Evolutionary conservation across 1,284 basidiomycete species (phyloP).

Genomic region (Heliocybe sulcata): DNA sequence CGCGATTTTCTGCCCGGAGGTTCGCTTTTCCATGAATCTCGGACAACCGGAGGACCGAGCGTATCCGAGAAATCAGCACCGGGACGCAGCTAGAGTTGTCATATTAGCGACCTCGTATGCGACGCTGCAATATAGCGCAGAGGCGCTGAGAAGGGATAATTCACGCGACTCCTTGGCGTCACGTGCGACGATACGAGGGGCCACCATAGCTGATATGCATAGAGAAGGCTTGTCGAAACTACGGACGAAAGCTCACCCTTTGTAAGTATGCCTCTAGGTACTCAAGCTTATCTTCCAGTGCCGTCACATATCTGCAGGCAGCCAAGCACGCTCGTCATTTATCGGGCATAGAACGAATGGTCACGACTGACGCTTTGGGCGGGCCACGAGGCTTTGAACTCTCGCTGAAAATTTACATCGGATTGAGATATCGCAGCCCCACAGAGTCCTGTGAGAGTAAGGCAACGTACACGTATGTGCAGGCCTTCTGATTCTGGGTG

Average conservation of each 20-base stretch:
- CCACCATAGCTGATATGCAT: neutral
- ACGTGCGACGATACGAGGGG: neutral
- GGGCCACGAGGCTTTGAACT: slow-evolving; percentile 77
- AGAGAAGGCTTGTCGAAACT: slow-evolving; percentile 1
- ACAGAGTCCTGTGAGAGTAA: neutral
- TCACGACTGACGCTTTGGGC: slow-evolving; percentile 63
- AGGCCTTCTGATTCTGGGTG: slow-evolving; percentile 50
- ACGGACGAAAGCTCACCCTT: slow-evolving; percentile 38
- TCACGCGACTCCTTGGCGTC: no score
- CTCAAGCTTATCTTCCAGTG: slow-evolving; percentile 71
- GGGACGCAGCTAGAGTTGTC: slow-evolving; percentile 52
- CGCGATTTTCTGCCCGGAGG: slow-evolving; percentile 9
- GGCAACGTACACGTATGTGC: slow-evolving; percentile 63
- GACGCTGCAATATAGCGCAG: no score
- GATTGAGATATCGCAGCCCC: slow-evolving; percentile 1
- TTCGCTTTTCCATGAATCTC: slow-evolving; percentile 66
- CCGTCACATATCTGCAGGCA: slow-evolving; percentile 62
- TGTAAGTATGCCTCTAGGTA: slow-evolving; percentile 63
- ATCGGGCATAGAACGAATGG: slow-evolving; percentile 5
- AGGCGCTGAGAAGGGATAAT: no score
- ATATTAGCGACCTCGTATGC: neutral
- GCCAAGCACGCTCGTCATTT: slow-evolving; percentile 7
- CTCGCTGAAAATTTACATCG: slow-evolving; percentile 35
- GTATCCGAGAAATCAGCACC: slow-evolving; percentile 58
- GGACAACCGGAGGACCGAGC: slow-evolving; percentile 61